These are phyloP conservation scores for Sanghuangporus sanghuang DNA, from an alignment of 1,284 basidiomycete species.

Conservation along the genomic window DNA sequence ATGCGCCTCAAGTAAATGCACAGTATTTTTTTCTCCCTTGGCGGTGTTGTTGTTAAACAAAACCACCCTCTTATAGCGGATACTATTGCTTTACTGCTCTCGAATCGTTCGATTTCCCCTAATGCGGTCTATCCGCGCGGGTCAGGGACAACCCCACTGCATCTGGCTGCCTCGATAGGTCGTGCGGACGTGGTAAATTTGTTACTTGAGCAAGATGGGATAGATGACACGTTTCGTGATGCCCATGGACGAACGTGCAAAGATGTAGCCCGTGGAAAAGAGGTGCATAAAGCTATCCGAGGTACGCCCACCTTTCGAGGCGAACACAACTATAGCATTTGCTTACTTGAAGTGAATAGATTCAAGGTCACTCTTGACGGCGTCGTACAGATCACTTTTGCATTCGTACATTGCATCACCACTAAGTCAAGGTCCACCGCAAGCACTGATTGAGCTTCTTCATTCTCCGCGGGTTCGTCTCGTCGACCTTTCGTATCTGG, in stretches of 20 bases:
- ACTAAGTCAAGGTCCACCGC: conserved; percentile 38
- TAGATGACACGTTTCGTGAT: conserved; percentile 81
- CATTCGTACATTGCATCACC: conserved; percentile 70
- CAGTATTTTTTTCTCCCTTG: background rate
- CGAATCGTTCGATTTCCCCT: conserved; percentile 72
- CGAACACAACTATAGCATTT: background rate
- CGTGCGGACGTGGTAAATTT: conserved; percentile 74
- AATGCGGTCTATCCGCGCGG: conserved; percentile 66
- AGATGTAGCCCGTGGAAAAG: conserved; percentile 73
- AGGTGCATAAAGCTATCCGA: conserved; percentile 70
- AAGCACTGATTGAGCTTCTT: conserved; percentile 49
- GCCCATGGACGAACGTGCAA: conserved; percentile 63
- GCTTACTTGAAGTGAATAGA: conserved; percentile 33
- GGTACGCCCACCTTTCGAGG: conserved; percentile 38
- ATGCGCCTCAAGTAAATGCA: conserved; percentile 69
- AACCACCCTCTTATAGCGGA: conserved; percentile 36
- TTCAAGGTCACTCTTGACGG: conserved; percentile 75
- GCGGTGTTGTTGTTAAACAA: conserved; percentile 7
- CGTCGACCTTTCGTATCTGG: conserved; percentile 67
- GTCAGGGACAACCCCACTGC: conserved; percentile 78
- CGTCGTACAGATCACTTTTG: conserved; percentile 70
- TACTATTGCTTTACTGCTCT: conserved; percentile 65
- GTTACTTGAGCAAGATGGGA: conserved; percentile 70
- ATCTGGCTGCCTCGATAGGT: conserved; percentile 81
- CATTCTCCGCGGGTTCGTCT: conserved; percentile 57